Percentiles rank a stretch among this genome's conserved stretches.
Conservation (phyloP, 768 basidiomycete genomes). For the Cyclocybe aegerita region DNA sequence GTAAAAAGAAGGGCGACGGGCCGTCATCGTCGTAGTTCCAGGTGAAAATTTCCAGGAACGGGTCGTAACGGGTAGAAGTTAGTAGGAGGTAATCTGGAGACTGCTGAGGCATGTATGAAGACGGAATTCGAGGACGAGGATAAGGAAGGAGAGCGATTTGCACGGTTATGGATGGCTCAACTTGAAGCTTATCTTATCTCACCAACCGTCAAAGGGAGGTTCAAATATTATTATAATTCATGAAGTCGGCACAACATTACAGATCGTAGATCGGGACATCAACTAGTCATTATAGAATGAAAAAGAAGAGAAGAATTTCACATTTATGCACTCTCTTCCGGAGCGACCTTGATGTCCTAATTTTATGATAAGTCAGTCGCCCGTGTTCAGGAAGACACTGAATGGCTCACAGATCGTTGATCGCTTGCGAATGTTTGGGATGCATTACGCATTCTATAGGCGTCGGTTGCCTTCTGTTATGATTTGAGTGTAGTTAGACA, state of each 20-base stretch:
- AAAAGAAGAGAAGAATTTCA: background rate
- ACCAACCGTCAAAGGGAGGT: background rate
- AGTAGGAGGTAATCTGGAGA: constrained; percentile 34
- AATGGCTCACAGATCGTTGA: constrained; percentile 10
- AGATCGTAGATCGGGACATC: background rate
- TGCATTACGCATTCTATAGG: constrained; percentile 22
- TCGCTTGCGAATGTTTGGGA: constrained; percentile 17
- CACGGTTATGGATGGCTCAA: background rate
- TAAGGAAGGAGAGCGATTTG: background rate
- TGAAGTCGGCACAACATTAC: constrained; percentile 3
- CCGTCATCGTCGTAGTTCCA: constrained; percentile 63
- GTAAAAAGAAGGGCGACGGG: constrained; percentile 61
- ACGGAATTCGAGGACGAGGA: background rate
- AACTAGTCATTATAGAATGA: background rate
- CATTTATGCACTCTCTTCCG: too few relatives aligned
- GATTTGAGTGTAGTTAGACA: background rate
- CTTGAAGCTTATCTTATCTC: background rate
- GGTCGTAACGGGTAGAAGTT: constrained; percentile 62
- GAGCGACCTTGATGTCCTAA: too few relatives aligned
- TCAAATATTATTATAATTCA: background rate
- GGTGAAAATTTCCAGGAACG: constrained; percentile 33
- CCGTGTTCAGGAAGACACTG: constrained; percentile 7
- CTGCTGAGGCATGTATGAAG: background rate
- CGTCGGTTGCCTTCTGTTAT: constrained; percentile 15
- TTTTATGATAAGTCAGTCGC: too few relatives aligned